A percentile compares a stretch with the other conserved stretches of the same genome.
phyloP scores from a whole-genome alignment of 192 early-diverging fungal genomes.

The Linnemannia hyalina region DNA sequence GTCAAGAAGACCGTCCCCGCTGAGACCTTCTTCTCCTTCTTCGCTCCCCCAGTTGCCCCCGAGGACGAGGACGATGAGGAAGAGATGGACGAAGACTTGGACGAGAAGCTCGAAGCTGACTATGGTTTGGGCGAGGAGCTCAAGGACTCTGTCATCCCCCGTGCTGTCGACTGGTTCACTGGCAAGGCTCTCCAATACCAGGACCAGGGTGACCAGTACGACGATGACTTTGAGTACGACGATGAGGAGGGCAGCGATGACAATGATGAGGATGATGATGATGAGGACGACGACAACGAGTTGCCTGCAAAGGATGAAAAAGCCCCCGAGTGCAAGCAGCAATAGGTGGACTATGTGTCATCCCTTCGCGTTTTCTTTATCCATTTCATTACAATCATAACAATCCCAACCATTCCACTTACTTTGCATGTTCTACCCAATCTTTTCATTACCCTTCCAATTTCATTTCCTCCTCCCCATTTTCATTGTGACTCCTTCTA shows the following conservation, averaged over 20 bases:
- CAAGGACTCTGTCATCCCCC: constrained; percentile 98
- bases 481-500: neutral
- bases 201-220: constrained; percentile 40
- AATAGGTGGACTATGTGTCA: constrained; percentile 18
- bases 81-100: constrained; percentile 84
- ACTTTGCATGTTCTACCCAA: constrained; percentile 19
- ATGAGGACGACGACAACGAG: constrained; percentile 56
- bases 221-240: constrained; percentile 46
- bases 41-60: constrained; percentile 86
- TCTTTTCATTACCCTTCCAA: constrained; percentile 14
- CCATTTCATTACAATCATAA: constrained; percentile 10
- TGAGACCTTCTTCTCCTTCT: constrained; percentile 98
- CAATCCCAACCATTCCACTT: neutral
- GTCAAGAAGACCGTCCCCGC: constrained; percentile 97
- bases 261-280: constrained; percentile 60
- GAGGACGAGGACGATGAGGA: constrained; percentile 77
- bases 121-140: constrained; percentile 98
- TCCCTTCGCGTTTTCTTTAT: neutral
- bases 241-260: constrained; percentile 58
- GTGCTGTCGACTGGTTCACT: constrained; percentile 98
- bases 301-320: constrained; percentile 53
- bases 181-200: constrained; percentile 95
- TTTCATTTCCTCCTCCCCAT: constrained; percentile 5
- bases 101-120: constrained; percentile 91
- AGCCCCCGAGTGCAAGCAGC: constrained; percentile 57